Conservation (phyloP, 176 grass and related monocot species). For the Aegilops longissima region DNA sequence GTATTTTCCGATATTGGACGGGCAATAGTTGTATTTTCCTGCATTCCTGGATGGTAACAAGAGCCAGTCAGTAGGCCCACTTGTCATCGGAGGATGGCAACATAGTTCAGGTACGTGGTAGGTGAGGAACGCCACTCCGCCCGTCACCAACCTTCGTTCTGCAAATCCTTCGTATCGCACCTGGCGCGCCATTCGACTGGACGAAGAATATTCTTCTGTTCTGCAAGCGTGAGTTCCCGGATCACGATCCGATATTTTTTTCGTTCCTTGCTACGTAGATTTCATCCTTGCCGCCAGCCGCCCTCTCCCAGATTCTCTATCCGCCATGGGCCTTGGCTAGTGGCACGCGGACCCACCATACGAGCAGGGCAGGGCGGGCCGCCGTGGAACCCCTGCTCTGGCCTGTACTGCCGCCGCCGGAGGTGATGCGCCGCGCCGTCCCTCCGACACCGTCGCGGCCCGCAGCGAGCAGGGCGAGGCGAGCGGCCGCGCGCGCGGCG, state of each 20-base stretch:
- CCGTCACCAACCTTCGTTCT: neutral
- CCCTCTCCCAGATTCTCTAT: neutral
- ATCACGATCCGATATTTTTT: neutral
- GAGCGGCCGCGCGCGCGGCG: neutral
- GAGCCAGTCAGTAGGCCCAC: neutral
- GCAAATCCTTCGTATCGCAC: neutral
- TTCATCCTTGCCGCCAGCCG: neutral
- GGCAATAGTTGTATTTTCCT: too few species aligned
- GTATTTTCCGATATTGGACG: too few species aligned
- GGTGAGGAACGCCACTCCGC: neutral
- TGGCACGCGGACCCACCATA: neutral
- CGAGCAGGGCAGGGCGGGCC: neutral
- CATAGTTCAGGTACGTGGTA: slow-evolving; percentile 7
- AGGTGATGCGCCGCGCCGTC: neutral
- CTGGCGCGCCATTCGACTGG: neutral
- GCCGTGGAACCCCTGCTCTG: neutral
- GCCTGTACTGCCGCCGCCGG: neutral
- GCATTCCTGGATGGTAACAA: neutral
- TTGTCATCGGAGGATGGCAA: neutral
- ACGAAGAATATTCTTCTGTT: neutral
- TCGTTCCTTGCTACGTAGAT: neutral
- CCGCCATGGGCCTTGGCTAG: neutral
- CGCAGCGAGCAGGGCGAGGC: neutral
- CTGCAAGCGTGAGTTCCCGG: neutral
- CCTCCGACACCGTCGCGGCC: neutral